Conservation (phyloP, 176 grass and related monocot species). For the Rhynchospora breviuscula region DNA sequence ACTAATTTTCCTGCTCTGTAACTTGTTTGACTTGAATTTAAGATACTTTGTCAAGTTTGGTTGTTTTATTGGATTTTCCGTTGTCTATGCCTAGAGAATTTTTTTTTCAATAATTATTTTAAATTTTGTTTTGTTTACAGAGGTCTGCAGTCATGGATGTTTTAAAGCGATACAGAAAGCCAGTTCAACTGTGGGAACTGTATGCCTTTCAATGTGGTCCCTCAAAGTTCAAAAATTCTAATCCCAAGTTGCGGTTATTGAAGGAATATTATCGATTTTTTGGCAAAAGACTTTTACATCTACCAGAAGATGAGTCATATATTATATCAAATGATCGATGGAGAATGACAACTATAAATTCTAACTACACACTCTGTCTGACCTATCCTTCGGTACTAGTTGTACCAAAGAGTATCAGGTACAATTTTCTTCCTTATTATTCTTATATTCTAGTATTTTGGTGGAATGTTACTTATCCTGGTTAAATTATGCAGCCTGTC, state of each 20-base stretch:
- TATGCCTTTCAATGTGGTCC: slow-evolving; percentile 81
- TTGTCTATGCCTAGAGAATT: neutral
- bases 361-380: slow-evolving; percentile 72
- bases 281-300: slow-evolving; percentile 31
- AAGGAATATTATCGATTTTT: slow-evolving; percentile 79
- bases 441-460: neutral
- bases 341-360: slow-evolving; percentile 79
- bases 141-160: slow-evolving; percentile 68
- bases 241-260: slow-evolving; percentile 67
- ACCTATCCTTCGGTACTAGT: slow-evolving; percentile 80
- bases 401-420: slow-evolving; percentile 89
- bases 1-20: slow-evolving; percentile 12
- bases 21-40: neutral
- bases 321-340: slow-evolving; percentile 50
- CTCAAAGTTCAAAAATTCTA: slow-evolving; percentile 51
- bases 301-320: slow-evolving; percentile 33
- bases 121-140: slow-evolving; percentile 44
- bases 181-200: slow-evolving; percentile 62
- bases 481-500: neutral
- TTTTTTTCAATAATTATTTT: slow-evolving; percentile 24
- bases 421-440: slow-evolving; percentile 29
- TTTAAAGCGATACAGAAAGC: slow-evolving; percentile 66
- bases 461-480: neutral
- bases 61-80: slow-evolving; percentile 20
- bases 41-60: slow-evolving; percentile 3